Base-by-base conservation (phyloP, 2,329 filamentous ascomycete genomes). In the Huntiella bhutanensis region DNA sequence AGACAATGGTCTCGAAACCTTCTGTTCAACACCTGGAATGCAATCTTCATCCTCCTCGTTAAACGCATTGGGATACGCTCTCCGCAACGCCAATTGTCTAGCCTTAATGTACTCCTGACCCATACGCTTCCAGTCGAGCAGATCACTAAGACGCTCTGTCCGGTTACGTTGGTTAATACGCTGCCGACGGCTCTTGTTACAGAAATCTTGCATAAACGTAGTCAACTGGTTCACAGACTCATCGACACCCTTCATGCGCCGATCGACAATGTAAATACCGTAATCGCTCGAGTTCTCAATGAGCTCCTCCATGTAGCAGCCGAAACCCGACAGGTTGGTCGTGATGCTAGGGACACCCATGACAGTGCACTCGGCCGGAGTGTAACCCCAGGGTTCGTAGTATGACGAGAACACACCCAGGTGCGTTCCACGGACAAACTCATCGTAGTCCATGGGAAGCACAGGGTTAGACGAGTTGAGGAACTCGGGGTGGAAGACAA, bases 341-440 rank as follows among this genome's bases (percentile, higher is more conserved):
- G 91, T 96, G 64, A 98, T 95, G 62, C 85, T 94, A 38, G 91
- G 91, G 36, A 98, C 87, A 55, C 91, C 91, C 91, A 96, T 96
- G 52, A 96, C 91, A 0, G 91, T 96, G 63, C 91, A 98, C 63
- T 96, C 91, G 45, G 91, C 88, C 0, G 88, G 91, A 2, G 91
- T 98, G 64, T 98, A 98, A 40, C 91, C 91, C 91, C 91, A 98
- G 6, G 91, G 91, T 66, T 98, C 91, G 62, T 98, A 98, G 73
- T 96, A 96, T 2, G 91, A 96, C 17, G 88, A 73, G 65, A 98
- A 98, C 48, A 98, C 77, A 56, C 91, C 91, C 58, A 98, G 67
- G 63, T 98, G 88, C 36, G 88, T 96, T 53, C 91, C 91, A 47
- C 91, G 84, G 39, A 98, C 91, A 59, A 98, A 98, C 61, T 98